These are phyloP conservation scores for Vitellaria paradoxa DNA, from an alignment of 179 eudicot genomes.

Conservation along the genomic window DNA sequence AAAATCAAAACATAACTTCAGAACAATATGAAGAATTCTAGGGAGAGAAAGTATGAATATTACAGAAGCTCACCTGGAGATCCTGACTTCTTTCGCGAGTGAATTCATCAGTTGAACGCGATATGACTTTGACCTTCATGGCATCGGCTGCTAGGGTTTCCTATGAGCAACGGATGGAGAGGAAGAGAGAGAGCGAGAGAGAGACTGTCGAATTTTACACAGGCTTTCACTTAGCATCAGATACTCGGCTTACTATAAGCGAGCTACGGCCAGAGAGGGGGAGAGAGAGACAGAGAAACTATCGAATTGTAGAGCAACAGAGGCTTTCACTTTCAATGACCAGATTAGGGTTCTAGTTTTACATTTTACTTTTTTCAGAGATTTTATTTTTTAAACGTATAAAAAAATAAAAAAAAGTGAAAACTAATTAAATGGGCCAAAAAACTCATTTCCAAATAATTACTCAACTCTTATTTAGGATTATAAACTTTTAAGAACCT, in stretches of 20 bases:
- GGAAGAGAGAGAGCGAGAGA: background rate
- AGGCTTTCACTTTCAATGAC: too few species aligned
- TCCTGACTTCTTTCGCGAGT: constrained; percentile 92
- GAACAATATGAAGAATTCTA: background rate
- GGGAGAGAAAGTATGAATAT: background rate
- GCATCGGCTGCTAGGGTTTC: background rate
- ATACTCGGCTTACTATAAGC: too few species aligned
- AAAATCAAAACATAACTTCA: background rate
- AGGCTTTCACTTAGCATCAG: too few species aligned
- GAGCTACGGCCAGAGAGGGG: background rate
- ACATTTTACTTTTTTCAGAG: too few species aligned
- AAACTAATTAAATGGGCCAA: too few species aligned
- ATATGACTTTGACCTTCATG: constrained; percentile 80
- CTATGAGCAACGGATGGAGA: background rate
- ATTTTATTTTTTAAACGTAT: too few species aligned
- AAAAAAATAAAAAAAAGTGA: too few species aligned
- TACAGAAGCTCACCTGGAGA: constrained; percentile 51
- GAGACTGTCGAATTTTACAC: background rate
- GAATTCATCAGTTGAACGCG: constrained; percentile 85
- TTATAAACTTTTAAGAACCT: too few species aligned
- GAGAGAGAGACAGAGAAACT: background rate
- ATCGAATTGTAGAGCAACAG: too few species aligned
- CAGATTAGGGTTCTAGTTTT: too few species aligned
- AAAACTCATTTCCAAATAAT: too few species aligned
- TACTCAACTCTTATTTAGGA: too few species aligned